Evolutionary conservation across 495 filamentous ascomycete species (phyloP), one percentile per base, ranked within the genome.

Genomic region (Daldinia caldariorum): DNA sequence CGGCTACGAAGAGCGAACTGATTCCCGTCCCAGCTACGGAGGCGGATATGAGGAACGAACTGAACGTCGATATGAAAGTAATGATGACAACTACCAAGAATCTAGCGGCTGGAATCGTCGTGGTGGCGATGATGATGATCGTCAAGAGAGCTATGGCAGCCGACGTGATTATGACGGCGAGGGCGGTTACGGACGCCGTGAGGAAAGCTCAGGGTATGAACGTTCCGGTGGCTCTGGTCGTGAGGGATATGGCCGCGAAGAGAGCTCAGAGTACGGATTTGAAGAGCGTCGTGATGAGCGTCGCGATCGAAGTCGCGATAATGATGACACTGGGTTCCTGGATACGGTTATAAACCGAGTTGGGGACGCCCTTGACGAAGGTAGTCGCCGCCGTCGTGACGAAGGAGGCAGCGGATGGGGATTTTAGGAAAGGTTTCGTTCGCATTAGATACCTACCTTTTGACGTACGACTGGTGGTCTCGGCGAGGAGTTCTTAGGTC

Each of bases 21-120:
- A 77, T 5, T 61, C 69, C 7, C 75, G 74, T 13, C 73, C 70
- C 2, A 74, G 29, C 61, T 74, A 76, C 7, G 67, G 69, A n/a
- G 62, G 71, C 61, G 75, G 72, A 26, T 72, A 75, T 29, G 77
- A 82, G 64, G 72, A 80, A 58, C 78, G 78, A 26, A 73, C 72
- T 6, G 81, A 83, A 66, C 73, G 74, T 38, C 75, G 74, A 18
- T 74, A 76, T 32, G 74, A 77, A 56, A 72, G 66, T 54, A 72
- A 72, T 29, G 68, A 73, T 7, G 66, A 69, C n/a, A 74, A 50
- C 54, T 74, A 74, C 47, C 22, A 68, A 58, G 69, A 76, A 39
- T 73, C 73, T 12, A 67, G 66, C 20, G 55, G 62, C 9, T 66
- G 69, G 62, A 62, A 68, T 29, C 71, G 47, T 43, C 71, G 54